Evolutionary conservation across 441 rosid genomes (phyloP), one percentile per base, ranked within the genome.

Genomic region (Populus hybrid): DNA sequence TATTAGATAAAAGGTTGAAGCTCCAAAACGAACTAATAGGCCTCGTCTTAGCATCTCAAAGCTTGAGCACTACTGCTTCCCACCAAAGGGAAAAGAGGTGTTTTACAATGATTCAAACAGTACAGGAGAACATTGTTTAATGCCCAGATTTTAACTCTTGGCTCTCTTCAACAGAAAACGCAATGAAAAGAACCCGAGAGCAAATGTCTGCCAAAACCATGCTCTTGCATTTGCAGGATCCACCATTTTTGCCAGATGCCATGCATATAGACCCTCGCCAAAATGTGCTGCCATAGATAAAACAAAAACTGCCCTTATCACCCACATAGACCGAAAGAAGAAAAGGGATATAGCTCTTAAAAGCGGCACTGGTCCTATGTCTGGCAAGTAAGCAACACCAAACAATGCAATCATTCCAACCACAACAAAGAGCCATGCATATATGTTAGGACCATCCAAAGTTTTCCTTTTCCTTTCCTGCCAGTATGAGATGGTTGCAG

Each of bases 151-250:
- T 23, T 65, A 73, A 18, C 72, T 77, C 78, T 80, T 82, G 0
- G 93, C 93, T 87, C 92, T 92, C 84, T 90, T 90, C 81, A 92
- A 83, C 79, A 94, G 82, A 67, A 85, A 83, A 70, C 95, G 91
- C 83, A 94, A 73, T 2, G 98, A 94, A 82, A 88, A 87, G 7
- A 85, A 1, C 65, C 97, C 98, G 14, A 95, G 95, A 50, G 82
- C 91, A 57, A 82, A 73, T 28, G 97, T 94, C 84, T 94, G 99
- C 97, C 94, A 94, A 82, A 92, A 92, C 99, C 98, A 95, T 57
- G 90, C 94, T 74, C 72, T 89, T 18, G 98, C 91, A 80, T 95
- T 95, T 10, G 69, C 86, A 9, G 95, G 95, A 84, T 94, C 97
- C 24, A 90, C 94, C 74, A 83, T 86, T 80, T 84, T 90, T 12